These are phyloP conservation scores for Oryza rufipogon DNA, from an alignment of 176 grass and related monocot genomes.

Conservation along the genomic window DNA sequence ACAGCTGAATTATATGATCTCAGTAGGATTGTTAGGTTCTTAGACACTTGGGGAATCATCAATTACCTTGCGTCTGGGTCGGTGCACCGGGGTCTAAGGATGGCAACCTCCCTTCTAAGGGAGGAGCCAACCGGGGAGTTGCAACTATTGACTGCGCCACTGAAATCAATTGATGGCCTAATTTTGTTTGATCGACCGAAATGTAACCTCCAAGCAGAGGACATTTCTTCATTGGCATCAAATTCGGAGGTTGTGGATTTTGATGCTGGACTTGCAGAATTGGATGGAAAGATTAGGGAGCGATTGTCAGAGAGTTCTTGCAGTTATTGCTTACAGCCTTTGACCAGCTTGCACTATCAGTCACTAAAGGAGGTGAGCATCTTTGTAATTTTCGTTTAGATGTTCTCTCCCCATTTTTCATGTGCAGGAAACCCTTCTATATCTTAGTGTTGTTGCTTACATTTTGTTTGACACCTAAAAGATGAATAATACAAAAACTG, in stretches of 20 bases:
- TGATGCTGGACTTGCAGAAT: slow-evolving; percentile 57
- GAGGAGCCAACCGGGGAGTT: slow-evolving; percentile 71
- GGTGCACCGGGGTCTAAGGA: slow-evolving; percentile 66
- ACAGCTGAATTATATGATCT: slow-evolving; percentile 80
- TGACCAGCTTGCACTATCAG: slow-evolving; percentile 71
- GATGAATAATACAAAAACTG: neutral
- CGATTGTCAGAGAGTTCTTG: slow-evolving; percentile 74
- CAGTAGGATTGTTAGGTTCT: slow-evolving; percentile 84
- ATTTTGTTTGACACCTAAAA: neutral
- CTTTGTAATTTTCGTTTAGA: neutral
- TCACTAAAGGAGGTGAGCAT: slow-evolving; percentile 82
- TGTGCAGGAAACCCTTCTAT: neutral
- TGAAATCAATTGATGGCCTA: slow-evolving; percentile 92
- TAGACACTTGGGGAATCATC: slow-evolving; percentile 95
- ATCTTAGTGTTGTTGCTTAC: slow-evolving; percentile 5
- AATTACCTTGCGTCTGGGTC: slow-evolving; percentile 79
- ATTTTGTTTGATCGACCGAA: slow-evolving; percentile 93
- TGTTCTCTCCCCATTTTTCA: slow-evolving; percentile 3
- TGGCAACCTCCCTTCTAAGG: slow-evolving; percentile 73
- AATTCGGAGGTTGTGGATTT: slow-evolving; percentile 44
- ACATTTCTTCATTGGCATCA: slow-evolving; percentile 45
- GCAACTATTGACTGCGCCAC: slow-evolving; percentile 64
- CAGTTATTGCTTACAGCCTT: slow-evolving; percentile 66
- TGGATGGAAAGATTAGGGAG: slow-evolving; percentile 74
- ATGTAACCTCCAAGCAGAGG: slow-evolving; percentile 69